phyloP scores from a whole-genome alignment of 768 basidiomycete species.

The Boletus vermiculosoides region DNA sequence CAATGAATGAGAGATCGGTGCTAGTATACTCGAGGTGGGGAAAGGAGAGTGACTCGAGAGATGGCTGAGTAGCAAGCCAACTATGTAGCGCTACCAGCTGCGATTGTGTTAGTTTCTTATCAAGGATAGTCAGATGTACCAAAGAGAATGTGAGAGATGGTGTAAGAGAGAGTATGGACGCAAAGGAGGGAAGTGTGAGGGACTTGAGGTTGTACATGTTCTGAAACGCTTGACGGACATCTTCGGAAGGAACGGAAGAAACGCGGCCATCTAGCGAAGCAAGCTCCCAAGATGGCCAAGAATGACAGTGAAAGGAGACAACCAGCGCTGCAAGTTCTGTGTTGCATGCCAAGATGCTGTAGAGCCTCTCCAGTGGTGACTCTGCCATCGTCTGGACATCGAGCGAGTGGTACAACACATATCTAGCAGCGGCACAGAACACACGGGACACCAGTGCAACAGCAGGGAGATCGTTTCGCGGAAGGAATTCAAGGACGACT shows the following conservation, averaged over 20 bases:
- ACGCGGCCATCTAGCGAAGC: conserved; percentile 3
- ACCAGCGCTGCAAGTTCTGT: conserved; percentile 26
- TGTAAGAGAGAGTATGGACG: conserved; percentile 18
- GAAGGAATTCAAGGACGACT: conserved; percentile 22
- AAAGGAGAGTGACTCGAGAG: conserved; percentile 29
- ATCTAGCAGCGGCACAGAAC: conserved; percentile 23
- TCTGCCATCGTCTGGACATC: conserved; percentile 18
- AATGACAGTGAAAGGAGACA: conserved; percentile 22
- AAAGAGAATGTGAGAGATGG: conserved; percentile 23
- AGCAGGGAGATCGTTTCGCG: conserved; percentile 14
- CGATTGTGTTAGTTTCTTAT: conserved; percentile 22
- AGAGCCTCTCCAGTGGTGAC: conserved; percentile 17
- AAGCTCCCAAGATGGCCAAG: conserved; percentile 20
- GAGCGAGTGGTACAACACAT: conserved; percentile 22
- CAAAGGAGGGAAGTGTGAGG: conserved; percentile 28
- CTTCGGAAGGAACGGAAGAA: conserved; percentile 11
- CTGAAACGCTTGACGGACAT: conserved; percentile 25
- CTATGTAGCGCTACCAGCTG: conserved; percentile 20
- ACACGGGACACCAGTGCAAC: conserved; percentile 26
- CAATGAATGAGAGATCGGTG: neutral
- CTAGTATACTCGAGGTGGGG: conserved; percentile 24
- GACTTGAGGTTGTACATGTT: conserved; percentile 32
- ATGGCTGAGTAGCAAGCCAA: conserved; percentile 27
- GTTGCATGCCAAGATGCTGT: conserved; percentile 18
- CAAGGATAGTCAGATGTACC: conserved; percentile 29